A percentile compares a stretch with the other conserved stretches of the same genome.
phyloP scores from a whole-genome alignment of 2,329 filamentous ascomycete genomes.

The Parafenestella ontariensis region DNA sequence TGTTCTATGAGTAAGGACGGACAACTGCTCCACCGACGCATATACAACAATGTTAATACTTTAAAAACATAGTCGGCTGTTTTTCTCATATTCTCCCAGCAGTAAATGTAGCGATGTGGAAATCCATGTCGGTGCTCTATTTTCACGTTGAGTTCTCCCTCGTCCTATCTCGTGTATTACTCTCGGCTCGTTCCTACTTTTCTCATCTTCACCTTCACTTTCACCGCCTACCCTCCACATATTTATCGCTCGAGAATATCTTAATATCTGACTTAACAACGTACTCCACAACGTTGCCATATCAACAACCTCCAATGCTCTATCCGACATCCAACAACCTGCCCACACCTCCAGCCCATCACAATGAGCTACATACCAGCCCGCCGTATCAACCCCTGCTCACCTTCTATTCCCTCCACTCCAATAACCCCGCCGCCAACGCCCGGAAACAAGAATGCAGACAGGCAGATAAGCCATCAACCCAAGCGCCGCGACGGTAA shows the following conservation, averaged over 20 bases:
- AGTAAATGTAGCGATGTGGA: too few relatives aligned
- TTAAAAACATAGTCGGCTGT: too few relatives aligned
- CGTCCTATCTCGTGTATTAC: not conserved
- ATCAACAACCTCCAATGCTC: not conserved
- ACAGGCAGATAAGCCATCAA: not conserved
- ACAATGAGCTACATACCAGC: not conserved
- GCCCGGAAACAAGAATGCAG: not conserved
- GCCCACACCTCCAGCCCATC: not conserved
- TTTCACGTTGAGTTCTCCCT: not conserved
- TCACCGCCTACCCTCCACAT: not conserved
- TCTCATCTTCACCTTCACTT: conserved; percentile 3
- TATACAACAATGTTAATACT: not conserved
- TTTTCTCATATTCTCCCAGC: not conserved
- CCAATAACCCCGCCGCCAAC: not conserved
- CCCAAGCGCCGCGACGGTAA: too few relatives aligned
- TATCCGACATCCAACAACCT: not conserved
- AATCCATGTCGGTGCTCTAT: too few relatives aligned
- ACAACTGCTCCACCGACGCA: not conserved
- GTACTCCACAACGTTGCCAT: not conserved
- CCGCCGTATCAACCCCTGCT: not conserved
- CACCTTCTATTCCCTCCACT: too few relatives aligned
- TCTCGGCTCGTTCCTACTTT: not conserved
- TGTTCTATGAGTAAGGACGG: conserved; percentile 62
- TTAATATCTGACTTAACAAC: not conserved
- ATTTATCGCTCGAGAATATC: not conserved